A percentile compares a stretch with the other conserved stretches of the same genome.
phyloP scores from a whole-genome alignment of 345 rosid species.

The Crucihimalaya himalaica region DNA sequence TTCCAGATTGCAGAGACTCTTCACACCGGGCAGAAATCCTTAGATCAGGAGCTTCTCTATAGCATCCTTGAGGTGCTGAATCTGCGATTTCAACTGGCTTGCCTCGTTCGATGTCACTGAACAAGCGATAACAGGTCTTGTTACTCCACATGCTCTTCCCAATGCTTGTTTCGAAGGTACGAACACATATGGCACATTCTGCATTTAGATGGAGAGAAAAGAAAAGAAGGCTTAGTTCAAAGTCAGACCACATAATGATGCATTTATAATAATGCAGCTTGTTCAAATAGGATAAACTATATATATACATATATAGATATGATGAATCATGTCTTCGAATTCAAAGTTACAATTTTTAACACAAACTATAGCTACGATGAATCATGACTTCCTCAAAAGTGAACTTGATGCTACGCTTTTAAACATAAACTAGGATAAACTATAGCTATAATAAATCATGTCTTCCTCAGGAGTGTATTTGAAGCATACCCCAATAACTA shows the following conservation, averaged over 20 bases:
- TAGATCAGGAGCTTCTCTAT: conserved; percentile 85
- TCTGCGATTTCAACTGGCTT: conserved; percentile 81
- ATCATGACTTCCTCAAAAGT: neutral
- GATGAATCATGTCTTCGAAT: neutral
- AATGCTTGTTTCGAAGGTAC: conserved; percentile 89
- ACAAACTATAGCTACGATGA: neutral
- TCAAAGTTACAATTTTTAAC: too few relatives aligned
- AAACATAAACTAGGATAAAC: neutral
- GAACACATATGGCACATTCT: conserved; percentile 96
- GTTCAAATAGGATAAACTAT: neutral
- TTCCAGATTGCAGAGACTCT: conserved; percentile 57
- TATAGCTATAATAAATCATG: neutral
- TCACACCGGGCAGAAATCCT: conserved; percentile 57
- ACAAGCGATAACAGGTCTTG: conserved; percentile 82
- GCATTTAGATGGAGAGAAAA: conserved; percentile 26
- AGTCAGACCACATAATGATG: neutral
- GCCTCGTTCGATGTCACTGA: conserved; percentile 75
- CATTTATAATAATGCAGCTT: neutral
- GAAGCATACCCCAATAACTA: neutral
- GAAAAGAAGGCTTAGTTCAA: neutral
- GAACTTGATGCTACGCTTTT: neutral
- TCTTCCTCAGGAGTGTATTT: conserved; percentile 1
- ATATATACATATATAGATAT: neutral
- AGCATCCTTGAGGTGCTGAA: conserved; percentile 83
- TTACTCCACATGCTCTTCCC: conserved; percentile 90